These are phyloP conservation scores for Croton laevigatus DNA, from an alignment of 441 rosid species.

Conservation along the genomic window DNA sequence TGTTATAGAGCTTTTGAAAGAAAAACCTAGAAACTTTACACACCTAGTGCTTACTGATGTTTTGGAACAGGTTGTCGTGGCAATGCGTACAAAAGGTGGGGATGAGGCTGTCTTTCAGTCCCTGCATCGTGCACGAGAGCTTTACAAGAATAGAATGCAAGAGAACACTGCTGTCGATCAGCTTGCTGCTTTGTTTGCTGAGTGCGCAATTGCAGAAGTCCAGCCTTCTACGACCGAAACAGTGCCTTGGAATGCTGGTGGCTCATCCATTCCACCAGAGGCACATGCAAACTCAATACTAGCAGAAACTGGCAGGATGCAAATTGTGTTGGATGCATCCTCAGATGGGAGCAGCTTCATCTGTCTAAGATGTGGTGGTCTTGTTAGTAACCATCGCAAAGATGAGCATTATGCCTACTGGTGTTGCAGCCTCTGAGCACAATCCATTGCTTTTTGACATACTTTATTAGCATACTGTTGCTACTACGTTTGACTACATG, in stretches of 20 bases:
- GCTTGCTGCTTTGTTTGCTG: conserved; percentile 87
- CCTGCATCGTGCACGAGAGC: conserved; percentile 72
- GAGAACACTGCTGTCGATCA: conserved; percentile 62
- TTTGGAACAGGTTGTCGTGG: conserved; percentile 72
- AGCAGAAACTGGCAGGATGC: conserved; percentile 76
- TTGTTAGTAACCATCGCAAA: conserved; percentile 76
- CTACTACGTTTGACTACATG: conserved; percentile 13
- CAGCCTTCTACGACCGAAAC: conserved; percentile 48
- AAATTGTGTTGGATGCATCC: conserved; percentile 79
- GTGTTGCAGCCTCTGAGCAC: conserved; percentile 57
- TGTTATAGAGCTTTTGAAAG: not conserved
- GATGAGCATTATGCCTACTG: conserved; percentile 90
- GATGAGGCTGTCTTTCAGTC: conserved; percentile 70
- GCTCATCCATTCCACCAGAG: conserved; percentile 30
- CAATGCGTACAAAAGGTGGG: conserved; percentile 70
- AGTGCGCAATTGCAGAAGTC: conserved; percentile 85
- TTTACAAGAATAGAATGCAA: conserved; percentile 53
- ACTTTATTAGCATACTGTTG: conserved; percentile 9
- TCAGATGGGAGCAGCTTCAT: conserved; percentile 94
- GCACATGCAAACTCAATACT: conserved; percentile 62
- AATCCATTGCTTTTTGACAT: conserved; percentile 5
- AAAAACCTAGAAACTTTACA: not conserved
- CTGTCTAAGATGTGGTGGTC: conserved; percentile 86
- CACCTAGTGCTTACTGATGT: conserved; percentile 6
- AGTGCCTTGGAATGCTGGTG: conserved; percentile 17